Evolutionary conservation across 441 rosid species (phyloP).

Genomic region (Raphanus hybrid): DNA sequence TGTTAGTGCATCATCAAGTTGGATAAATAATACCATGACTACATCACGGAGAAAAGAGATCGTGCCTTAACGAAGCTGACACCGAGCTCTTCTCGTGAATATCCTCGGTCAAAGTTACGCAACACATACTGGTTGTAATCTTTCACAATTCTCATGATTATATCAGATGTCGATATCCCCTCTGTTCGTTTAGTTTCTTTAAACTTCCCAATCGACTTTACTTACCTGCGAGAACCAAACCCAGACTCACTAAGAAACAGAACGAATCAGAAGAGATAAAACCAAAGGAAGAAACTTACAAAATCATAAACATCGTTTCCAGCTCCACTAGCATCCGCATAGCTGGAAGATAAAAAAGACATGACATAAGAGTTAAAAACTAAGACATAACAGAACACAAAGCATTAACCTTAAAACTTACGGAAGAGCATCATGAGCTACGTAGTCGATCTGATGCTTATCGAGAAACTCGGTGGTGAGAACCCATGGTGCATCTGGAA

Average conservation of each 20-base stretch:
- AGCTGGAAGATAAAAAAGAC: slow-evolving; percentile 38
- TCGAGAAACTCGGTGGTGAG: slow-evolving; percentile 74
- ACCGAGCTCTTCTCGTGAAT: slow-evolving; percentile 51
- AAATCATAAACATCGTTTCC: slow-evolving; percentile 93
- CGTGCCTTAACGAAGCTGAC: no score
- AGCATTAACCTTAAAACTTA: slow-evolving; percentile 43
- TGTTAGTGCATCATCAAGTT: slow-evolving; percentile 4
- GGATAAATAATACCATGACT: no score
- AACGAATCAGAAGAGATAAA: neutral
- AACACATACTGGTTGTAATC: slow-evolving; percentile 87
- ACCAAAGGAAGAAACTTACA: slow-evolving; percentile 53
- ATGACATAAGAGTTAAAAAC: neutral
- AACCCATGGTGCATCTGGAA: slow-evolving; percentile 96
- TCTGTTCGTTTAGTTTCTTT: slow-evolving; percentile 89
- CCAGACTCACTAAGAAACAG: neutral
- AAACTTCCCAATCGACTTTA: slow-evolving; percentile 69
- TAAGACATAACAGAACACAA: neutral
- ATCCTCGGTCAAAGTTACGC: slow-evolving; percentile 85
- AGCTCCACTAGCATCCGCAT: slow-evolving; percentile 91
- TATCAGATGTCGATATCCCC: slow-evolving; percentile 87
- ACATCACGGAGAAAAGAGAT: no score
- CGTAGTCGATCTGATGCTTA: slow-evolving; percentile 78
- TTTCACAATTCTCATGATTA: slow-evolving; percentile 87
- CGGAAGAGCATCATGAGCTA: slow-evolving; percentile 96
- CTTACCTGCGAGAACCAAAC: slow-evolving; percentile 50